Conservation (phyloP, 441 rosid genomes). For the Pelargonium australe region DNA sequence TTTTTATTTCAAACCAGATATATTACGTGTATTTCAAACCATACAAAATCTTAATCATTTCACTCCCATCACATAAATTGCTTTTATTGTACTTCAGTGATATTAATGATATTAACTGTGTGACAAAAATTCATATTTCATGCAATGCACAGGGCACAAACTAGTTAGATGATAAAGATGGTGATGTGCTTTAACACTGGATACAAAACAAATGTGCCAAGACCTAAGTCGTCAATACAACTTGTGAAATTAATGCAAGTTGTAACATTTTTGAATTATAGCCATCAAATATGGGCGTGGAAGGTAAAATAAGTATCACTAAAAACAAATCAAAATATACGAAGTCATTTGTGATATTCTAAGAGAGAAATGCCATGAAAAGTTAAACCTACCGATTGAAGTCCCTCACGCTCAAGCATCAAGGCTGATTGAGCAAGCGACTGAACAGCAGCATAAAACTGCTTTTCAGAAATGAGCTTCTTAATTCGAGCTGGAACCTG, state of each 20-base stretch:
- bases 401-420: conserved; percentile 99
- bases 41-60: too few relatives aligned
- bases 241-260: neutral
- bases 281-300: neutral
- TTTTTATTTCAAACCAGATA: too few relatives aligned
- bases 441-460: conserved; percentile 90
- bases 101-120: too few relatives aligned
- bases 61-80: too few relatives aligned
- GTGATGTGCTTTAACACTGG: neutral
- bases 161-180: neutral
- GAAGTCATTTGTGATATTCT: neutral
- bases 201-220: neutral
- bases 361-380: neutral
- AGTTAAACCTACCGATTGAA: conserved; percentile 63
- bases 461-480: conserved; percentile 89
- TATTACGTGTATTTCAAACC: too few relatives aligned
- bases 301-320: conserved; percentile 3
- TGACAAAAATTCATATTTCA: too few relatives aligned
- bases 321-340: neutral
- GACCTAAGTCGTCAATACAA: neutral
- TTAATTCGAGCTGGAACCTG: conserved; percentile 95
- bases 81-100: too few relatives aligned
- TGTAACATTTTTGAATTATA: neutral
- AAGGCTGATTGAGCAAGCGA: conserved; percentile 69
- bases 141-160: too few relatives aligned